Evolutionary conservation across 202 grass and related monocot genomes (phyloP).

Genomic region (Zizania palustris): DNA sequence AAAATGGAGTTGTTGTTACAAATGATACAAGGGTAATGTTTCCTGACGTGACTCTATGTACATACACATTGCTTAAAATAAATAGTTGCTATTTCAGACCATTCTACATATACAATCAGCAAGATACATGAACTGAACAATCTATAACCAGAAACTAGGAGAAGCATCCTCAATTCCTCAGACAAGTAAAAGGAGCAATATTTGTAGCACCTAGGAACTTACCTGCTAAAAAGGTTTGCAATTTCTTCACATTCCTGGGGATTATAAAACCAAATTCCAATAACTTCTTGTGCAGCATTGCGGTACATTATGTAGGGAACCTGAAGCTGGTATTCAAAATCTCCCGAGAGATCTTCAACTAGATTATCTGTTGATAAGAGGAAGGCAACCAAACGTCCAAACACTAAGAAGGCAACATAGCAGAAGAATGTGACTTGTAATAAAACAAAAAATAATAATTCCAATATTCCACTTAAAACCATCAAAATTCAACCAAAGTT

Average conservation of each 20-base stretch:
- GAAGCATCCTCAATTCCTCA: background rate
- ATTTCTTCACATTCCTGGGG: conserved; percentile 62
- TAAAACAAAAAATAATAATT: background rate
- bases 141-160: background rate
- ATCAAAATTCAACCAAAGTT: background rate
- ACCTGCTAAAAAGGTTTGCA: conserved; percentile 68
- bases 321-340: conserved; percentile 74
- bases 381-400: background rate
- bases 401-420: conserved; percentile 13
- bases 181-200: background rate
- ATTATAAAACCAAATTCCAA: conserved; percentile 70
- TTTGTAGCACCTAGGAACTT: background rate
- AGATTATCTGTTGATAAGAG: conserved; percentile 57
- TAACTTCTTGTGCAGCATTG: conserved; percentile 64
- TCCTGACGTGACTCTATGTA: background rate
- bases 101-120: background rate
- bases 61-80: background rate
- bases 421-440: background rate
- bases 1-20: background rate
- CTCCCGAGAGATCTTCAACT: conserved; percentile 61
- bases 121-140: conserved; percentile 20
- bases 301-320: conserved; percentile 66
- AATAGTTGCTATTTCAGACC: background rate
- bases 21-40: background rate
- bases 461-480: background rate